A percentile compares a stretch with the other conserved stretches of the same genome.
Evolutionary conservation across 441 rosid species (phyloP).

Genomic region (Syzygium malaccense): DNA sequence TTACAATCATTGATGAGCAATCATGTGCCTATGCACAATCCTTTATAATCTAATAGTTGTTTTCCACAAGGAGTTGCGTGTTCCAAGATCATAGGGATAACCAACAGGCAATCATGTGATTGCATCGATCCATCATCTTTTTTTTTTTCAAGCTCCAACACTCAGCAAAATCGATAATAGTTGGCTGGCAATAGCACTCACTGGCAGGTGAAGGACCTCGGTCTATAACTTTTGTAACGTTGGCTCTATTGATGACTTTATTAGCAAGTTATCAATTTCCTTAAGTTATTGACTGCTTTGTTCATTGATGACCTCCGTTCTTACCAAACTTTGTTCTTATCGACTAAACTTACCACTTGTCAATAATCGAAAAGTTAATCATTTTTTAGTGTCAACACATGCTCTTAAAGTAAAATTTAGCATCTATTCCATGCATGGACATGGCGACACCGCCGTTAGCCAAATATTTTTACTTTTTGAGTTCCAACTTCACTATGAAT

Average conservation of each 20-base stretch:
- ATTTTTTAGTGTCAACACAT: neutral
- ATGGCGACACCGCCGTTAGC: neutral
- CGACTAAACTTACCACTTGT: neutral
- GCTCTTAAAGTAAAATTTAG: neutral
- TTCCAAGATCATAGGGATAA: neutral
- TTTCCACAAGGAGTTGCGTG: neutral
- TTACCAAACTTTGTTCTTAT: neutral
- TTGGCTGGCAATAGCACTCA: neutral
- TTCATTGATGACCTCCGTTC: neutral
- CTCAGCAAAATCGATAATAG: neutral
- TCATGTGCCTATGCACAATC: neutral
- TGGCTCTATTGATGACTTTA: neutral
- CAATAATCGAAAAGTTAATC: neutral
- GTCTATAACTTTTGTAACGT: neutral
- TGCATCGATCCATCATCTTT: neutral
- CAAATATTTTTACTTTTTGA: neutral
- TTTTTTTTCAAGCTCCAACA: neutral
- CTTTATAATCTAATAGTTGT: neutral
- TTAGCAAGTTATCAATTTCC: neutral
- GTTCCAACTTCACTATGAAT: neutral
- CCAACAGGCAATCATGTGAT: neutral
- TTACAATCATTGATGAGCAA: neutral
- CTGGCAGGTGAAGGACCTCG: neutral
- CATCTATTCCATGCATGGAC: neutral
- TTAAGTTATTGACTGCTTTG: neutral